A percentile compares a stretch with the other conserved stretches of the same genome.
Evolutionary conservation across 306 rosid genomes (phyloP).

Genomic region (Prunus mongolica): DNA sequence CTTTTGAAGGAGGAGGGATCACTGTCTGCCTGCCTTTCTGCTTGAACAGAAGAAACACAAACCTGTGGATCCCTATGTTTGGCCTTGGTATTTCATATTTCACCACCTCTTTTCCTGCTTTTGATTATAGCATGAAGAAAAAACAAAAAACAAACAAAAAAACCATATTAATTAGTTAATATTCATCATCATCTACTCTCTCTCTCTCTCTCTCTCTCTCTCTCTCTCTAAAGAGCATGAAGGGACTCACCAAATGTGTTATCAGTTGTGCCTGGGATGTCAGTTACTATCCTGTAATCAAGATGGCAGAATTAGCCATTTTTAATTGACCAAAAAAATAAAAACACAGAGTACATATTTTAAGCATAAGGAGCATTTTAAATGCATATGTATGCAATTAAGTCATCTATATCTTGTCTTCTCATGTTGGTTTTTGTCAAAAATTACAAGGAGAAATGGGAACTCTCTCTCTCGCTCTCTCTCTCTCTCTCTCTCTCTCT

Average conservation of each 20-base stretch:
- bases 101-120: slow-evolving; percentile 62
- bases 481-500: too few species aligned
- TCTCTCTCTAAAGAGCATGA: not conserved
- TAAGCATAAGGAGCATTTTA: too few species aligned
- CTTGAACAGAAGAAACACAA: slow-evolving; percentile 70
- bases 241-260: slow-evolving; percentile 55
- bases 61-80: slow-evolving; percentile 86
- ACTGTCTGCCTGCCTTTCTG: slow-evolving; percentile 60
- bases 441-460: too few species aligned
- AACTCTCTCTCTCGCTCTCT: too few species aligned
- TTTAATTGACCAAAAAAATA: too few species aligned
- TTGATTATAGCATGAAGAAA: not conserved
- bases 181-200: too few species aligned
- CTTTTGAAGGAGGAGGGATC: slow-evolving; percentile 51
- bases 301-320: not conserved
- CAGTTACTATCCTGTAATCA: slow-evolving; percentile 72
- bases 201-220: not conserved
- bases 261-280: slow-evolving; percentile 95
- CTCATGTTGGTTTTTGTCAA: too few species aligned
- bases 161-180: not conserved
- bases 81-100: slow-evolving; percentile 78
- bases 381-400: too few species aligned
- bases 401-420: too few species aligned
- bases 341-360: too few species aligned
- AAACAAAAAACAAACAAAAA: not conserved